Percentiles rank a stretch among this genome's conserved stretches.
phyloP scores from a whole-genome alignment of 192 early-diverging fungal genomes.

The Cetraspora pellucida region DNA sequence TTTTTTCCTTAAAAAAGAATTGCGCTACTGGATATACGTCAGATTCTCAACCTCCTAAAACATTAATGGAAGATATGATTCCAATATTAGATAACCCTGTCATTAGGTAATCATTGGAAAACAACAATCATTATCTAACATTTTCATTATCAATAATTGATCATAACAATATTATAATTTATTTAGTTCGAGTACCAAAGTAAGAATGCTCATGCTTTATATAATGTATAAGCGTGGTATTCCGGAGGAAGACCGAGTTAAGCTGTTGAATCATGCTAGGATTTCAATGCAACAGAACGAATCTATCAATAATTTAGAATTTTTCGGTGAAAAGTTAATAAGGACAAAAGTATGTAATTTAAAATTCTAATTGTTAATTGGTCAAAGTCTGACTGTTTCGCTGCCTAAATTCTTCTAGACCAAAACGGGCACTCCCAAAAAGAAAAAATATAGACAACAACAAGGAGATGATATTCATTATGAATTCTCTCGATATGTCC shows the following conservation, averaged over 20 bases:
- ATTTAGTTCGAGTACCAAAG: constrained; percentile 63
- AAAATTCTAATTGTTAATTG: neutral
- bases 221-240: constrained; percentile 80
- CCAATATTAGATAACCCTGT: constrained; percentile 73
- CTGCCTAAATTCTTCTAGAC: neutral
- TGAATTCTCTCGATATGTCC: constrained; percentile 78
- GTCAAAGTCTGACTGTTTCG: neutral
- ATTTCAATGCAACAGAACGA: constrained; percentile 72
- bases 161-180: neutral
- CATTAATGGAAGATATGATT: constrained; percentile 74
- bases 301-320: constrained; percentile 73
- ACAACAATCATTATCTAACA: neutral
- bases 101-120: constrained; percentile 46
- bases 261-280: constrained; percentile 69
- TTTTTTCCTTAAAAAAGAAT: too few species aligned
- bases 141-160: neutral
- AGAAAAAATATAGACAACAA: constrained; percentile 51
- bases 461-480: constrained; percentile 62
- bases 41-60: constrained; percentile 66
- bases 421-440: neutral
- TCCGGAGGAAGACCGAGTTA: constrained; percentile 67
- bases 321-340: constrained; percentile 68
- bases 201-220: constrained; percentile 79
- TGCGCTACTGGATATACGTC: constrained; percentile 78
- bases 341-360: neutral